Conservation (phyloP, 331 rosid genomes). For the Dryas integrifolia region DNA sequence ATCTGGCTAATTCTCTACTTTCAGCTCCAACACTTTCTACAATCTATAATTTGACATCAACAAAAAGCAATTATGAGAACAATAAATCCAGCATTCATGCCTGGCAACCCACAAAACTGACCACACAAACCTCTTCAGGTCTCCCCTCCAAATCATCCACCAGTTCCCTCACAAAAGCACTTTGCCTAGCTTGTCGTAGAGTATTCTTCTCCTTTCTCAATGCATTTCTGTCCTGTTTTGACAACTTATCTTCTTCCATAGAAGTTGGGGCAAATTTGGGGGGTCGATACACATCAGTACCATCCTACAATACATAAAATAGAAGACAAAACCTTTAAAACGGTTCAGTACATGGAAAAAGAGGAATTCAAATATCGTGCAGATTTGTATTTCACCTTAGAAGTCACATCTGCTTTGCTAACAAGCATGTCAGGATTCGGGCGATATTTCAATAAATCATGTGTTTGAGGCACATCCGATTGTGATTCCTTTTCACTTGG, state of each 20-base stretch:
- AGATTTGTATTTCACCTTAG: constrained; percentile 35
- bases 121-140: constrained; percentile 76
- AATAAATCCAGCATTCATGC: constrained; percentile 14
- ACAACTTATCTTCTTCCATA: constrained; percentile 60
- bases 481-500: constrained; percentile 42
- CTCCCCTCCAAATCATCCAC: constrained; percentile 67
- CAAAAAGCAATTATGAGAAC: not conserved
- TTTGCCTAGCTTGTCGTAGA: constrained; percentile 53
- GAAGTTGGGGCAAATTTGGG: constrained; percentile 63
- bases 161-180: constrained; percentile 54
- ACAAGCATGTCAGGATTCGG: constrained; percentile 80
- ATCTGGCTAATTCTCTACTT: constrained; percentile 60
- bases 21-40: constrained; percentile 59
- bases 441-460: constrained; percentile 61
- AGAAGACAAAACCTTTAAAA: constrained; percentile 3
- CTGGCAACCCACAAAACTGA: constrained; percentile 16
- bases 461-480: constrained; percentile 35
- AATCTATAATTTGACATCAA: constrained; percentile 40
- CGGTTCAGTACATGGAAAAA: not conserved
- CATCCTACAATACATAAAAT: constrained; percentile 43
- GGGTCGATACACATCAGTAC: constrained; percentile 46
- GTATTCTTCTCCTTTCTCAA: constrained; percentile 61
- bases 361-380: not conserved
- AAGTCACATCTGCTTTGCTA: constrained; percentile 41
- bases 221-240: constrained; percentile 63